A percentile compares a stretch with the other conserved stretches of the same genome.
Conservation (phyloP, 257 asterid species). For the Capsicum rhomboideum region DNA sequence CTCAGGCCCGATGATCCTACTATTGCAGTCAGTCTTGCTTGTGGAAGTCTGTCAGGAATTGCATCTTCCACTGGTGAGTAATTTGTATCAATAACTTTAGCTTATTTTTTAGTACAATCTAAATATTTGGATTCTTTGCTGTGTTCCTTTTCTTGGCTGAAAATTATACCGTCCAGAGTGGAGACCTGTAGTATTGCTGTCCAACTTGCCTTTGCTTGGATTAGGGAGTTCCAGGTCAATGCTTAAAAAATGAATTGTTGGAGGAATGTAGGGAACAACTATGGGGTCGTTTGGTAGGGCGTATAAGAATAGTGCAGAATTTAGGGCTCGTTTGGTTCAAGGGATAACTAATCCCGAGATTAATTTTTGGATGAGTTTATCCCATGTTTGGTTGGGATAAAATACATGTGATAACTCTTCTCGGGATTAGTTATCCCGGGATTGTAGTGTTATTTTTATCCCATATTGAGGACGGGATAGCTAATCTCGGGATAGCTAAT, state of each 20-base stretch:
- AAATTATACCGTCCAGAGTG: neutral
- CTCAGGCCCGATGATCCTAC: slow-evolving; percentile 74
- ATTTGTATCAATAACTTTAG: neutral
- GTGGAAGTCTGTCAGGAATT: slow-evolving; percentile 94
- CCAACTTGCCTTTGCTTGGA: neutral
- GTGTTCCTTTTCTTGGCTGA: neutral
- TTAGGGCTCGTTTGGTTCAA: too few relatives aligned
- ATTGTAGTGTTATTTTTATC: too few relatives aligned
- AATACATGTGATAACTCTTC: too few relatives aligned
- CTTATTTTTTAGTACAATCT: neutral
- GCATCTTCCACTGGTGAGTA: slow-evolving; percentile 83
- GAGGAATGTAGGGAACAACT: neutral
- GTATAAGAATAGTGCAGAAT: too few relatives aligned
- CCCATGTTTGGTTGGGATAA: too few relatives aligned
- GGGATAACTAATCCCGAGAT: too few relatives aligned
- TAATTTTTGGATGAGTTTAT: too few relatives aligned
- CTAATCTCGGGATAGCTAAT: too few relatives aligned
- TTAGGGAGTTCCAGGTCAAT: neutral
- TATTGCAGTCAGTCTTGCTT: slow-evolving; percentile 66
- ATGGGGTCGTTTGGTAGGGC: too few relatives aligned
- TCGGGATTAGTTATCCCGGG: too few relatives aligned
- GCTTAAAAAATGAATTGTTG: neutral
- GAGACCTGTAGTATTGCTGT: neutral
- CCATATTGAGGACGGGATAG: too few relatives aligned
- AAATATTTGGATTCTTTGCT: neutral